Conservation (phyloP, 805 yeast genomes). For the Candida easanensis region DNA sequence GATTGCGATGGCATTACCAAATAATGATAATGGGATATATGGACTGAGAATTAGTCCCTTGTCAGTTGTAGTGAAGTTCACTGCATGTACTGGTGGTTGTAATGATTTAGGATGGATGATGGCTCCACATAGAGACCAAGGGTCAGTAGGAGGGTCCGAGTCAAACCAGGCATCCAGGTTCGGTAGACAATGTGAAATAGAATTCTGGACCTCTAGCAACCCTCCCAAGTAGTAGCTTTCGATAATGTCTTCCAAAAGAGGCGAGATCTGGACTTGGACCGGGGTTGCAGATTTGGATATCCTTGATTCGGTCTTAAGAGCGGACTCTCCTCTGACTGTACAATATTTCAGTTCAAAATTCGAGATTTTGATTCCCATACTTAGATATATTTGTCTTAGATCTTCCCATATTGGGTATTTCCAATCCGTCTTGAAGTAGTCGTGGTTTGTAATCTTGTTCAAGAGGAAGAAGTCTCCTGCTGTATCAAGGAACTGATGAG, state of each 20-base stretch:
- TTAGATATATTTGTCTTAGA: constrained; percentile 20
- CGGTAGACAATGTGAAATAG: constrained; percentile 38
- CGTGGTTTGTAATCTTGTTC: constrained; percentile 31
- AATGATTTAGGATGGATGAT: constrained; percentile 7
- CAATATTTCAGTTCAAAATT: constrained; percentile 42
- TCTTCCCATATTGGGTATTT: constrained; percentile 32
- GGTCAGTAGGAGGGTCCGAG: constrained; percentile 23
- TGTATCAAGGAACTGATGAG: constrained; percentile 56
- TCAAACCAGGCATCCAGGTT: constrained; percentile 42
- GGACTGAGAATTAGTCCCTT: constrained; percentile 22
- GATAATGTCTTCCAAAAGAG: constrained; percentile 39
- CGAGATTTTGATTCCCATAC: constrained; percentile 33
- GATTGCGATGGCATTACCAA: constrained; percentile 44
- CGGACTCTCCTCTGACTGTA: constrained; percentile 53
- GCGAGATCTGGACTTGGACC: constrained; percentile 33
- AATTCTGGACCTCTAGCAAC: constrained; percentile 41
- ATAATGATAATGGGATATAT: constrained; percentile 31
- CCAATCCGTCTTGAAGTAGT: constrained; percentile 35
- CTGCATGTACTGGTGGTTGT: neutral
- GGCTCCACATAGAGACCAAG: constrained; percentile 37
- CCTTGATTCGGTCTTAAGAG: constrained; percentile 43
- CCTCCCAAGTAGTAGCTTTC: constrained; percentile 55
- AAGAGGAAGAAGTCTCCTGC: constrained; percentile 62
- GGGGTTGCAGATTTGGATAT: constrained; percentile 6
- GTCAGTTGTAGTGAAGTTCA: neutral